These are phyloP conservation scores for Ceratobasidium sp. DNA, from an alignment of 1,284 basidiomycete genomes.

Conservation along the genomic window DNA sequence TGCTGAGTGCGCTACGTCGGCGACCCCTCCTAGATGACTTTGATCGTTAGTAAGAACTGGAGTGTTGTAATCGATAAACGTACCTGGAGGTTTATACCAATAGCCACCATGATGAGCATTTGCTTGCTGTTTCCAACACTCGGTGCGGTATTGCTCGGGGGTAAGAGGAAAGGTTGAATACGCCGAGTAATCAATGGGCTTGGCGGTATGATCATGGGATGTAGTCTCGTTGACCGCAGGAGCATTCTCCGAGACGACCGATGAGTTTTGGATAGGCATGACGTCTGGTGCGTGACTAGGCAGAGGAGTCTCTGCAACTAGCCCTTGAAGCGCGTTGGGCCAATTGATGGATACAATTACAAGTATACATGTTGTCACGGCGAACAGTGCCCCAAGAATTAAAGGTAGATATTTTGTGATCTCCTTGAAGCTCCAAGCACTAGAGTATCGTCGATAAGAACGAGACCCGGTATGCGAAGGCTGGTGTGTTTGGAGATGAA, in stretches of 20 bases:
- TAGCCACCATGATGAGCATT: conserved; percentile 63
- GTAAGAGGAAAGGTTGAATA: conserved; percentile 70
- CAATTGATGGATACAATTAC: conserved; percentile 63
- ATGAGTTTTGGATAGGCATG: background rate
- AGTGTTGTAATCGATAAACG: conserved; percentile 47
- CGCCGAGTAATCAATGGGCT: conserved; percentile 66
- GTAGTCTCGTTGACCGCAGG: conserved; percentile 15
- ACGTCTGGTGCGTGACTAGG: conserved; percentile 10
- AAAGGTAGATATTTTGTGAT: conserved; percentile 50
- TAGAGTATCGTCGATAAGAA: background rate
- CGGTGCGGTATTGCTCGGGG: conserved; percentile 64
- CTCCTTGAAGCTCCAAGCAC: background rate
- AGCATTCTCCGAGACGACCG: conserved; percentile 23
- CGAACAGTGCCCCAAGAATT: conserved; percentile 61
- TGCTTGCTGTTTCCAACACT: conserved; percentile 64
- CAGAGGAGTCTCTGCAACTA: conserved; percentile 53
- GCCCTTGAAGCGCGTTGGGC: conserved; percentile 62
- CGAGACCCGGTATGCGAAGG: conserved; percentile 5
- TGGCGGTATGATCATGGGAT: conserved; percentile 50
- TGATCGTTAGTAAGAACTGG: conserved; percentile 13
- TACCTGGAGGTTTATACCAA: conserved; percentile 57
- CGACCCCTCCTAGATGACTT: conserved; percentile 51
- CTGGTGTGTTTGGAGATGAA: conserved; percentile 24
- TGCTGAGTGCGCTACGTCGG: conserved; percentile 63
- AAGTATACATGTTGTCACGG: conserved; percentile 63